phyloP scores from a whole-genome alignment of 2,329 filamentous ascomycete species.

The Pseudogymnoascus destructans region DNA sequence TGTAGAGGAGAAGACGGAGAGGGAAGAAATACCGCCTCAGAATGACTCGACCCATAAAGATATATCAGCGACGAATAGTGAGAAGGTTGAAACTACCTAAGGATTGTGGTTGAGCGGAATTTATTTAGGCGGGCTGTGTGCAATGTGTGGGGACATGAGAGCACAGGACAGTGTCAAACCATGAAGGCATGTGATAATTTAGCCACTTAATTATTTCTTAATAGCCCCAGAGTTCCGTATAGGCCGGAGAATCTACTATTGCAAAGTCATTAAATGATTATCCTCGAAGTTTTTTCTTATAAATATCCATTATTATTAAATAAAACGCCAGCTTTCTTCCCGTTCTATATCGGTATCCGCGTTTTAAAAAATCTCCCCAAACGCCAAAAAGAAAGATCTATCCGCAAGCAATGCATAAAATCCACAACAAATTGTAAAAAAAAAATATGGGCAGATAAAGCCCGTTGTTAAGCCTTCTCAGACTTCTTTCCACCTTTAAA shows the following conservation, averaged over 20 bases:
- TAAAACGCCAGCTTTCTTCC: background rate
- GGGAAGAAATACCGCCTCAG: background rate
- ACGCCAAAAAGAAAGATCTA: background rate
- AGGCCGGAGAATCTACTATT: background rate
- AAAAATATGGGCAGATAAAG: background rate
- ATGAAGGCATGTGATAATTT: background rate
- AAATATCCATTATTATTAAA: background rate
- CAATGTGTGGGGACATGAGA: background rate
- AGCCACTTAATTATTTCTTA: background rate
- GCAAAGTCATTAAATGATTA: background rate
- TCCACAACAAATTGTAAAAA: background rate
- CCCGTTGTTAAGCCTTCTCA: background rate
- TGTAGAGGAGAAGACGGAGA: constrained; percentile 9
- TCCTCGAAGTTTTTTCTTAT: background rate
- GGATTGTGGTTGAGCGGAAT: background rate
- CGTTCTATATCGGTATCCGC: constrained; percentile 1
- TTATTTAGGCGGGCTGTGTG: background rate
- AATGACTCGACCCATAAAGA: background rate
- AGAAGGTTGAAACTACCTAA: background rate
- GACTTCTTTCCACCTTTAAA: background rate
- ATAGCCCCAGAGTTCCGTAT: background rate
- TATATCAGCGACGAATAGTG: background rate
- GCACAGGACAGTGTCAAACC: background rate
- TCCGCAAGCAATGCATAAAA: background rate
- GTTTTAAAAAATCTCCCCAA: background rate